Evolutionary conservation across 352 stramenopile genomes (phyloP).

Genomic region (Globisporangium solare): DNA sequence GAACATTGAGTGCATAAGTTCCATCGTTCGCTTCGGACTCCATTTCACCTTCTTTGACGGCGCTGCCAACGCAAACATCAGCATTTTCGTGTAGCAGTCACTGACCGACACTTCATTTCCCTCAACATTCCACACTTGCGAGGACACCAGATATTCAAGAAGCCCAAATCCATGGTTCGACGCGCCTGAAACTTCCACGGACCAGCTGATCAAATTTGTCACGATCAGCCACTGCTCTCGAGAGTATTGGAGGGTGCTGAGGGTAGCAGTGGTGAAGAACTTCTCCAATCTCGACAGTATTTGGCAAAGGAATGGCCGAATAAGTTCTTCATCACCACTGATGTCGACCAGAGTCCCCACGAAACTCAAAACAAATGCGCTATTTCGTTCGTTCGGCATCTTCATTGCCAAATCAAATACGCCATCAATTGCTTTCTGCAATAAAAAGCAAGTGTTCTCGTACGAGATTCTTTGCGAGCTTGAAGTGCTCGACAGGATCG

Average conservation of each 20-base stretch:
- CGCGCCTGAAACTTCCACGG: conserved; percentile 33
- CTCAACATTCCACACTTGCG: conserved; percentile 47
- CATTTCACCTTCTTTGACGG: conserved; percentile 25
- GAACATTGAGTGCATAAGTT: conserved; percentile 57
- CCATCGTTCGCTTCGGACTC: conserved; percentile 27
- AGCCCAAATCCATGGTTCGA: conserved; percentile 53
- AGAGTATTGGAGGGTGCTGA: conserved; percentile 29
- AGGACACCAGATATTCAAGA: conserved; percentile 51
- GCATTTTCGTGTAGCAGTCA: conserved; percentile 59
- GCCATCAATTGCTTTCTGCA: conserved; percentile 61
- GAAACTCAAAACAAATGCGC: conserved; percentile 33
- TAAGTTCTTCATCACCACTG: conserved; percentile 52
- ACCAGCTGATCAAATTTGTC: conserved; percentile 59
- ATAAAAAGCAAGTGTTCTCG: conserved; percentile 53
- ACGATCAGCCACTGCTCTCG: conserved; percentile 58
- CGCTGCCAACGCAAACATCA: conserved; percentile 53
- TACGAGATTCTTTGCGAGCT: conserved; percentile 43
- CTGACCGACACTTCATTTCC: conserved; percentile 51
- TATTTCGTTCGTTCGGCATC: conserved; percentile 27
- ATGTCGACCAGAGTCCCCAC: conserved; percentile 54
- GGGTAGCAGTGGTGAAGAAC: conserved; percentile 27
- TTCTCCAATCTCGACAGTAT: conserved; percentile 48
- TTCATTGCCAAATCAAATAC: conserved; percentile 45
- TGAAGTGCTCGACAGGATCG: conserved; percentile 37
- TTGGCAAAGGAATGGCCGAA: conserved; percentile 56